These are phyloP conservation scores for Stereocaulon alpinum DNA, from an alignment of 495 filamentous ascomycete species.

Conservation along the genomic window DNA sequence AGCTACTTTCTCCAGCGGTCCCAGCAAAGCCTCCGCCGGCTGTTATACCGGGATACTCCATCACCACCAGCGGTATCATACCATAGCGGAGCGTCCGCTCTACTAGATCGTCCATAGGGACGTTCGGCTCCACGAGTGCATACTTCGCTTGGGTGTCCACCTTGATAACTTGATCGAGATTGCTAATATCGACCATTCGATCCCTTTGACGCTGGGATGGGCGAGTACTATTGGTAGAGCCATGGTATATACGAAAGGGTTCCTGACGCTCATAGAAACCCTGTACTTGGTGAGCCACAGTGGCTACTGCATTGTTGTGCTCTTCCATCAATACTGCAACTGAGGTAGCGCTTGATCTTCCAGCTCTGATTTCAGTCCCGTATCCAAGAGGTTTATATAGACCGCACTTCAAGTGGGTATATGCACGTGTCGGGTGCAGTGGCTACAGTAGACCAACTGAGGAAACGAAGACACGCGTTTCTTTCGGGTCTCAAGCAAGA, in stretches of 20 bases:
- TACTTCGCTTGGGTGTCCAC: constrained; percentile 35
- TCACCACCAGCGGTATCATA: constrained; percentile 45
- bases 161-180: constrained; percentile 41
- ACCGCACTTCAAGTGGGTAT: no score
- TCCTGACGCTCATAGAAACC: constrained; percentile 45
- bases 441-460: no score
- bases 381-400: no score
- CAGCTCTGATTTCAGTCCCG: no score
- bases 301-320: constrained; percentile 33
- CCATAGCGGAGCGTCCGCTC: constrained; percentile 31
- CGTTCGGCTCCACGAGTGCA: constrained; percentile 43
- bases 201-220: constrained; percentile 31
- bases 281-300: constrained; percentile 39
- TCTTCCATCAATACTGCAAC: no score
- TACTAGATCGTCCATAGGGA: constrained; percentile 42
- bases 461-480: no score
- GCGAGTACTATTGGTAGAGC: constrained; percentile 65
- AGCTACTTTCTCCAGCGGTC: constrained; percentile 43
- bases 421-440: no score
- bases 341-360: no score
- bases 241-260: constrained; percentile 68
- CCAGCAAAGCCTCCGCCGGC: constrained; percentile 49
- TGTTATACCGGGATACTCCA: constrained; percentile 50
- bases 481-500: no score
- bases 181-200: constrained; percentile 46